Conservation (phyloP, 208 protist species). For the Leishmania gerbilli region DNA sequence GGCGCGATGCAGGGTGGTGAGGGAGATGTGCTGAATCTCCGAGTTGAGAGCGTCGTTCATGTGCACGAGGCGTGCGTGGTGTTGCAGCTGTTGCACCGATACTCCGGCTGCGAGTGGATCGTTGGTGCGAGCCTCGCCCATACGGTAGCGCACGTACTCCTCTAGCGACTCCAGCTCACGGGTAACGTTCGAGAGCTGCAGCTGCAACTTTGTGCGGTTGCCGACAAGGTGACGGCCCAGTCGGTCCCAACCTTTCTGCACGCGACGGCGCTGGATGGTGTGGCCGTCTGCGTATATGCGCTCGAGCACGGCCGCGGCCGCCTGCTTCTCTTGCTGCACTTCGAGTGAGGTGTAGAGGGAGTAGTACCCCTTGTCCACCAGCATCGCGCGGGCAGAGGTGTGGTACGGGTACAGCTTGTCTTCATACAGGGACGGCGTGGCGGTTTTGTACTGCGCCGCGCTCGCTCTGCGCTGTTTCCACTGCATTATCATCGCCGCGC, state of each 20-base stretch:
- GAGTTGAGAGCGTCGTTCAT: slow-evolving; percentile 16
- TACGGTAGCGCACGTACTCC: slow-evolving; percentile 27
- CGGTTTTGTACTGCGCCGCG: neutral
- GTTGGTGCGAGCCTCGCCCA: slow-evolving; percentile 27
- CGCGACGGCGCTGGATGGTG: slow-evolving; percentile 35
- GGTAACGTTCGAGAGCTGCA: slow-evolving; percentile 29
- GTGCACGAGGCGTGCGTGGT: slow-evolving; percentile 25
- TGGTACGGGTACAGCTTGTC: slow-evolving; percentile 40
- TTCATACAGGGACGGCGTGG: slow-evolving; percentile 17
- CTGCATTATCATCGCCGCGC: slow-evolving; percentile 2
- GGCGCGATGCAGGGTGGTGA: slow-evolving; percentile 42
- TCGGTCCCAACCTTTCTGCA: slow-evolving; percentile 55
- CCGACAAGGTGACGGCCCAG: slow-evolving; percentile 46
- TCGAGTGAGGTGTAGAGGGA: slow-evolving; percentile 45
- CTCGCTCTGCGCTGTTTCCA: slow-evolving; percentile 17
- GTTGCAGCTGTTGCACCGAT: slow-evolving; percentile 37
- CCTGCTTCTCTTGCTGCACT: slow-evolving; percentile 38
- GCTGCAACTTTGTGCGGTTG: slow-evolving; percentile 27
- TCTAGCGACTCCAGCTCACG: slow-evolving; percentile 29
- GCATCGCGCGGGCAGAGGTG: slow-evolving; percentile 46
- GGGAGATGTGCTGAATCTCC: slow-evolving; percentile 34
- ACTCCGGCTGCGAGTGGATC: slow-evolving; percentile 53
- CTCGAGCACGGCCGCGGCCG: slow-evolving; percentile 24
- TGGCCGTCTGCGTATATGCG: slow-evolving; percentile 43
- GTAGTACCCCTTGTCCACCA: slow-evolving; percentile 59